Evolutionary conservation across 2,329 filamentous ascomycete species (phyloP).

Genomic region (Pestalotiopsis sp.): DNA sequence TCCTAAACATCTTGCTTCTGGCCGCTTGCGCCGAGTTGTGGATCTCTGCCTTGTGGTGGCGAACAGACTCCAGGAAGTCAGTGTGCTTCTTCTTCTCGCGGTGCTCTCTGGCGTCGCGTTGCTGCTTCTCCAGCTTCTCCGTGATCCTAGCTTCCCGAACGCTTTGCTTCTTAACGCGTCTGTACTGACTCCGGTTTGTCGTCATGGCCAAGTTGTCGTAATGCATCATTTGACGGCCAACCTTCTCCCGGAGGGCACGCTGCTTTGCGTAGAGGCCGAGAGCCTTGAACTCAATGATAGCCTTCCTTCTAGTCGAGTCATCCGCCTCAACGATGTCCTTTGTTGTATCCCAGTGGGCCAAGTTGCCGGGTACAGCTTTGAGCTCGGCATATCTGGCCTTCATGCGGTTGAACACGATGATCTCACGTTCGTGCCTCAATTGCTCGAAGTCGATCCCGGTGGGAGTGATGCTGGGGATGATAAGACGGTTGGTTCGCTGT

Average conservation of each 20-base stretch:
- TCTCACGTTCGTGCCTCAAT: slow-evolving; percentile 82
- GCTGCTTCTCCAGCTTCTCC: slow-evolving; percentile 98
- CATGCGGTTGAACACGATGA: slow-evolving; percentile 88
- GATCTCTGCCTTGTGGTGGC: slow-evolving; percentile 80
- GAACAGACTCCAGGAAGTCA: slow-evolving; percentile 87
- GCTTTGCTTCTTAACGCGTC: slow-evolving; percentile 96
- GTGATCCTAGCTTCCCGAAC: slow-evolving; percentile 94
- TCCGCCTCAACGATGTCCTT: slow-evolving; percentile 71
- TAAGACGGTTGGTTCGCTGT: slow-evolving; percentile 73
- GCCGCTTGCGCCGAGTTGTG: slow-evolving; percentile 68
- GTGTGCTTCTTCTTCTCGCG: slow-evolving; percentile 97
- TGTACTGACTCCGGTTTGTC: slow-evolving; percentile 87
- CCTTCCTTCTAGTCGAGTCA: slow-evolving; percentile 82
- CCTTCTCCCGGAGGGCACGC: slow-evolving; percentile 79
- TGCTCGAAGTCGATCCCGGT: slow-evolving; percentile 87
- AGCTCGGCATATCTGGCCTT: slow-evolving; percentile 82
- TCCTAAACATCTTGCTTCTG: slow-evolving; percentile 77
- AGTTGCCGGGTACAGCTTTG: slow-evolving; percentile 80
- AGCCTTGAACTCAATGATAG: slow-evolving; percentile 94
- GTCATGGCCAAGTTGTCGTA: slow-evolving; percentile 98
- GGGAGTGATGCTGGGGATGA: slow-evolving; percentile 87
- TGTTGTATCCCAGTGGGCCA: slow-evolving; percentile 83
- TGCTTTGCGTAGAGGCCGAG: slow-evolving; percentile 88
- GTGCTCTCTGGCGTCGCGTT: slow-evolving; percentile 92
- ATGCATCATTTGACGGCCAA: slow-evolving; percentile 90